These are phyloP conservation scores for Melastoma malabathricum DNA, from an alignment of 345 rosid genomes.

Conservation along the genomic window DNA sequence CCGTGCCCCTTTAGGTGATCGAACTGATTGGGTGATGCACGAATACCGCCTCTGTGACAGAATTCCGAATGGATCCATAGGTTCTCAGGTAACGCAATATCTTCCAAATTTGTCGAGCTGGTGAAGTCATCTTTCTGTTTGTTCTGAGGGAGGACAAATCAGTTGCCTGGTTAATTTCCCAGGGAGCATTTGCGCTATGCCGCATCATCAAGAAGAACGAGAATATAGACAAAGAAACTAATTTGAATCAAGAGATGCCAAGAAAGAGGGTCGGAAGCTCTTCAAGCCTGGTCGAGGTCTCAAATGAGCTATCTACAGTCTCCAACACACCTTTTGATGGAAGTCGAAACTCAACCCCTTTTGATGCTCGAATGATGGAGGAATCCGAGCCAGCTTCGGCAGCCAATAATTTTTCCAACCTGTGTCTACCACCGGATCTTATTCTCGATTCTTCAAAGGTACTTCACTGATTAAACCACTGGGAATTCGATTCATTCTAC, in stretches of 20 bases:
- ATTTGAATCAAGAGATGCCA: conserved; percentile 18
- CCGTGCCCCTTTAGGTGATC: conserved; percentile 67
- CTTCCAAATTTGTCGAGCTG: no score
- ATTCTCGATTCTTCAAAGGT: conserved; percentile 73
- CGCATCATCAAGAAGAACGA: conserved; percentile 60
- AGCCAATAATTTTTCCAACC: not conserved
- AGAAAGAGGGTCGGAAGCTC: conserved; percentile 18
- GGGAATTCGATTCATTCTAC: not conserved
- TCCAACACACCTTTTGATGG: conserved; percentile 20
- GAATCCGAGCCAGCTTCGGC: conserved; percentile 17
- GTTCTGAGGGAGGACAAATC: not conserved
- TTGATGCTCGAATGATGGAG: conserved; percentile 36
- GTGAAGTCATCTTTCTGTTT: no score
- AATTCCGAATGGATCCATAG: conserved; percentile 31
- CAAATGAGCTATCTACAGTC: conserved; percentile 25
- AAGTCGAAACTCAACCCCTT: conserved; percentile 32
- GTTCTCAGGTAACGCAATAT: conserved; percentile 43
- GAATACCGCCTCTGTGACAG: conserved; percentile 71
- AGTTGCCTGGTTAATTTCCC: not conserved
- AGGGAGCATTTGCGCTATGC: conserved; percentile 82
- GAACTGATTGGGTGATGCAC: conserved; percentile 76
- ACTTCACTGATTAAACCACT: not conserved
- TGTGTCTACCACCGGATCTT: not conserved
- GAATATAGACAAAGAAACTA: conserved; percentile 24
- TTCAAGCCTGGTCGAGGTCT: conserved; percentile 25